Base-by-base conservation (phyloP, 2,329 filamentous ascomycete species). In the Pseudopithomyces chartarum region DNA sequence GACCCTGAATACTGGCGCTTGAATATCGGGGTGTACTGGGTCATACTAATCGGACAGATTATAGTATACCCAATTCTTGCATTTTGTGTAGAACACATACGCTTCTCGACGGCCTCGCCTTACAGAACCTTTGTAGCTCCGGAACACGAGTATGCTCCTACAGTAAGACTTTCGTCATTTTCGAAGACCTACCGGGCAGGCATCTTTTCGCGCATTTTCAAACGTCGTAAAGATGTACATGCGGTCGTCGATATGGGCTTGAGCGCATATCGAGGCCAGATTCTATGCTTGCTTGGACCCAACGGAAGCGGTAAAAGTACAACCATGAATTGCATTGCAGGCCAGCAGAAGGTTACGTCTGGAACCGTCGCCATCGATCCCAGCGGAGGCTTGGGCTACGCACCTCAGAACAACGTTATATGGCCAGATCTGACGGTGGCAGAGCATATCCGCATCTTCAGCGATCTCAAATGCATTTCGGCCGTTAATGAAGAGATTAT, bases 401-500 rank as follows among this genome's bases (percentile, higher is more conserved):
- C 65, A 1, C 67, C 66, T 1, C 66, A 70, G 36, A 54, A 62
- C n/a, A 69, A 69, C 43, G 67, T 69, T 3, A 63, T 68, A 6
- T 69, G 63, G 62, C 63, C 63, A 4, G 66, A 68, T 19, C 54
- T 68, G n/a, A 70, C 67, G 5, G 67, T 73, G 29, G 55, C 57
- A 29, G 66, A 73, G 40, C 68, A 73, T 22, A 65, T 70, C 33
- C 63, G 58, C 6, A 70, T 71, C 29, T 69, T 70, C 40, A 69
- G 62, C 40, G 61, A 69, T 33, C 60, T 70, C 43, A 69, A 70
- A 26, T 66, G 67, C 29, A 55, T 63, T 1, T 50, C 60, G 1
- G 12, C 45, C 7, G 56, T 67, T 40, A 76, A 78, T 1, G 79
- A 81, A 1, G 75, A 72, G 7, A 85, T 88, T 13, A 80, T 90